Conservation (phyloP, 108 stramenopile species). For the Mediolabrus comicus region DNA sequence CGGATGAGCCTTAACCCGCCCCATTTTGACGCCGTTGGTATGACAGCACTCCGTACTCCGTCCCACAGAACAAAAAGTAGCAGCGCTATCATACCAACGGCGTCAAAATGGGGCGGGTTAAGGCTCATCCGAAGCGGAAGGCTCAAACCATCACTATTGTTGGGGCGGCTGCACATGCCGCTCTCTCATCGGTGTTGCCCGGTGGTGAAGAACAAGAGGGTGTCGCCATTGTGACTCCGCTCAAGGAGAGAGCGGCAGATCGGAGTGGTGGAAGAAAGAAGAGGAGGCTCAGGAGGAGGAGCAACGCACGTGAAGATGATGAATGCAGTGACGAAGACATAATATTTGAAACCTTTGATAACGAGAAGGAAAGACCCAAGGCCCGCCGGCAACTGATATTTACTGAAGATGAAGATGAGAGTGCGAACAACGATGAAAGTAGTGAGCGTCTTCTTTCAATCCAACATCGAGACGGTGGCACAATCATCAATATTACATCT, state of each 20-base stretch:
- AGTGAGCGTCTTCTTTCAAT: not conserved
- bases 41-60: not conserved
- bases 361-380: not conserved
- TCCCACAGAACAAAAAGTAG: not conserved
- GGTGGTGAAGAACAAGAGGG: not conserved
- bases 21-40: not conserved
- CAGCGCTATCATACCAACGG: not conserved
- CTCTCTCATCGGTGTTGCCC: not conserved
- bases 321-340: not conserved
- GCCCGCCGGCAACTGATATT: not conserved
- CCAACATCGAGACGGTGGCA: not conserved
- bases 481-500: not conserved
- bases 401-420: not conserved
- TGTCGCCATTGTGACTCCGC: not conserved
- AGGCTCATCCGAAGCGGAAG: slow-evolving; percentile 1
- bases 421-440: not conserved
- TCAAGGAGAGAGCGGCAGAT: not conserved
- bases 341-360: not conserved
- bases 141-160: not conserved
- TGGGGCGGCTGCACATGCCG: slow-evolving; percentile 4
- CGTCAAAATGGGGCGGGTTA: slow-evolving; percentile 5
- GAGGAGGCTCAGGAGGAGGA: not conserved
- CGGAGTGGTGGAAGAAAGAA: not conserved
- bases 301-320: not conserved
- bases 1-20: not conserved